phyloP scores from a whole-genome alignment of 2,329 filamentous ascomycete species.

The Alternaria novae-zelandiae region DNA sequence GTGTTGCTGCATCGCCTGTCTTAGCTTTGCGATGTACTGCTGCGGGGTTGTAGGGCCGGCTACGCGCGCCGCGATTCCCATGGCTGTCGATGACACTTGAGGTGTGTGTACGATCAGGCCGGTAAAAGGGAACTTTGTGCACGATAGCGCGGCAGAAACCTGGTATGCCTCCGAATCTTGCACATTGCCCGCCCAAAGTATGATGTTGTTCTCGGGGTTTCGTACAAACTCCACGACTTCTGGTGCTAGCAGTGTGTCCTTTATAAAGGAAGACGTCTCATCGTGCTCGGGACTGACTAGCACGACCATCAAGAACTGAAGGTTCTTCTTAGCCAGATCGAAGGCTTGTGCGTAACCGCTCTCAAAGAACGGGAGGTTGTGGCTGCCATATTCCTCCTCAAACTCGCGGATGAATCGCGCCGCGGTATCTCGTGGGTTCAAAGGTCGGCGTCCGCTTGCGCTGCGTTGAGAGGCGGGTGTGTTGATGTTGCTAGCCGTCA shows the following conservation, averaged over 20 bases:
- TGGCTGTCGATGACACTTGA: slow-evolving; percentile 79
- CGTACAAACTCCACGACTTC: slow-evolving; percentile 78
- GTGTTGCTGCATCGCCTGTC: slow-evolving; percentile 75
- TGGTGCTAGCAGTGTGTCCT: slow-evolving; percentile 78
- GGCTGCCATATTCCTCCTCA: slow-evolving; percentile 85
- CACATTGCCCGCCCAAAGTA: slow-evolving; percentile 93
- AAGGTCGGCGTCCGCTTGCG: slow-evolving; percentile 72
- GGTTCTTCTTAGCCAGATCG: slow-evolving; percentile 85
- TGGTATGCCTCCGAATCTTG: slow-evolving; percentile 94
- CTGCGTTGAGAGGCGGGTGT: slow-evolving; percentile 58
- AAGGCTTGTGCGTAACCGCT: slow-evolving; percentile 91
- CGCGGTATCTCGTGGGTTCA: slow-evolving; percentile 86
- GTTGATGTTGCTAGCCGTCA: slow-evolving; percentile 57
- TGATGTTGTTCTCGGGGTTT: slow-evolving; percentile 76
- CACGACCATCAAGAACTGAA: slow-evolving; percentile 89
- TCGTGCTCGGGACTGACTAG: slow-evolving; percentile 93
- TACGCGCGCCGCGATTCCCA: slow-evolving; percentile 86
- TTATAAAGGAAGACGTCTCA: slow-evolving; percentile 81
- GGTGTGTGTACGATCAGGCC: slow-evolving; percentile 88
- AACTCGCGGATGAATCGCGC: slow-evolving; percentile 90
- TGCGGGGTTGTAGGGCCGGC: slow-evolving; percentile 72
- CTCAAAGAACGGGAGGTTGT: slow-evolving; percentile 78
- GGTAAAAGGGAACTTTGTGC: slow-evolving; percentile 91
- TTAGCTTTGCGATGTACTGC: slow-evolving; percentile 78
- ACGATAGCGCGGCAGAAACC: slow-evolving; percentile 83